Percentiles rank a stretch among this genome's conserved stretches.
phyloP scores from a whole-genome alignment of 805 yeast genomes.

The Sporopachydermia lactativora region DNA sequence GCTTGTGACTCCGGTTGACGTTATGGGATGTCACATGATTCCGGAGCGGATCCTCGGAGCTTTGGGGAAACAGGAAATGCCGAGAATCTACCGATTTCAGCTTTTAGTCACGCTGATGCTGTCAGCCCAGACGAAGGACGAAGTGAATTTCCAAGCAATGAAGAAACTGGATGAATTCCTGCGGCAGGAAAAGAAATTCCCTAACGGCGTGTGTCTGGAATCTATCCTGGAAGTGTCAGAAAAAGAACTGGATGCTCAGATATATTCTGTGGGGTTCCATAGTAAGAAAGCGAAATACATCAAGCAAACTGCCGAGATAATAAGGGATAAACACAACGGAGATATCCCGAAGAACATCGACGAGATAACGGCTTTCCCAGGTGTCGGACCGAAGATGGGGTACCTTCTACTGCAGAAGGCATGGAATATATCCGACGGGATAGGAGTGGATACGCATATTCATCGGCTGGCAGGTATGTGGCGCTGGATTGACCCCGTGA shows the following conservation, averaged over 20 bases:
- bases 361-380: constrained; percentile 61
- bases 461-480: constrained; percentile 69
- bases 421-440: constrained; percentile 62
- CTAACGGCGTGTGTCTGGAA: constrained; percentile 44
- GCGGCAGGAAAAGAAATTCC: constrained; percentile 22
- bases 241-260: constrained; percentile 43
- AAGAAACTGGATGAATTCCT: constrained; percentile 37
- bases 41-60: constrained; percentile 25
- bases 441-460: constrained; percentile 92
- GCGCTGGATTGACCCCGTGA: constrained; percentile 46
- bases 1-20: constrained; percentile 74
- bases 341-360: constrained; percentile 65
- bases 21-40: constrained; percentile 66
- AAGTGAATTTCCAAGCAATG: constrained; percentile 67
- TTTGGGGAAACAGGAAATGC: constrained; percentile 15
- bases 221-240: constrained; percentile 37
- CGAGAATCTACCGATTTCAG: constrained; percentile 46
- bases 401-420: constrained; percentile 67
- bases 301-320: constrained; percentile 40
- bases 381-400: constrained; percentile 96
- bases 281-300: constrained; percentile 62
- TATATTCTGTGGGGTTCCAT: constrained; percentile 81
- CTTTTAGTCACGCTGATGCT: constrained; percentile 70
- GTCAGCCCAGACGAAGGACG: constrained; percentile 88
- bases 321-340: constrained; percentile 34